Base-by-base conservation (phyloP, 495 filamentous ascomycete species). In the Aspergillus leporis region DNA sequence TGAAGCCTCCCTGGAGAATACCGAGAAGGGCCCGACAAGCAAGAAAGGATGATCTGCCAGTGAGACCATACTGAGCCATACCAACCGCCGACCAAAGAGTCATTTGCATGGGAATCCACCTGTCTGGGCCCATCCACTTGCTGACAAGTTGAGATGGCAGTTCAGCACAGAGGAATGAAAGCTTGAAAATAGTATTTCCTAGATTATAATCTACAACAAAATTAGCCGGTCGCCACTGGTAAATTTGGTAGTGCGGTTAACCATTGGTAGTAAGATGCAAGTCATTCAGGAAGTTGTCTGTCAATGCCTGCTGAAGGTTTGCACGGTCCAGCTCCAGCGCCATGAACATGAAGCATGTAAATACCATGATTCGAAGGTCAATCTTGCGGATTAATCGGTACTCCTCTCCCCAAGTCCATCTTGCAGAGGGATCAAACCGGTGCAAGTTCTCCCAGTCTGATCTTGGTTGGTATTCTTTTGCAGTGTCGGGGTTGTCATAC, bases 81-180 rank as follows among this genome's bases (percentile, higher is more conserved):
- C 86, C 83, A 19, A 89, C 82, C 4, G 88, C 56, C 45, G 81
- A 83, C 85, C 87, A 91, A 0, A 81, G 71, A 0, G 85, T 70
- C 75, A 90, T 90, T 62, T 90, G 86, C 13, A 82, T 71, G 0
- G 88, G 87, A 31, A 91, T 89, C 85, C 87, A 91, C 18, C 78
- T 75, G 66, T 91, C 88, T 0, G 88, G 87, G 0, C 89, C 89
- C 25, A 90, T 59, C 64, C 76, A 77, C 63, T 91, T 90, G 50
- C 73, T 77, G 48, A 89, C 68, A 1, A 89, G 75, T 63, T 90
- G 87, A 0, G 86, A 88, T 0, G 87, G 86, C 64, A 89, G 87
- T 72, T 85, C 86, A 55, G 63, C 59, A 4, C 63, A 53, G n/a
- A 68, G 60, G 21, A 63, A 72, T 16, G 61, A 62, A 4, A 67